Evolutionary conservation across 2,329 filamentous ascomycete species (phyloP).

Genomic region (Leptographium procerum): DNA sequence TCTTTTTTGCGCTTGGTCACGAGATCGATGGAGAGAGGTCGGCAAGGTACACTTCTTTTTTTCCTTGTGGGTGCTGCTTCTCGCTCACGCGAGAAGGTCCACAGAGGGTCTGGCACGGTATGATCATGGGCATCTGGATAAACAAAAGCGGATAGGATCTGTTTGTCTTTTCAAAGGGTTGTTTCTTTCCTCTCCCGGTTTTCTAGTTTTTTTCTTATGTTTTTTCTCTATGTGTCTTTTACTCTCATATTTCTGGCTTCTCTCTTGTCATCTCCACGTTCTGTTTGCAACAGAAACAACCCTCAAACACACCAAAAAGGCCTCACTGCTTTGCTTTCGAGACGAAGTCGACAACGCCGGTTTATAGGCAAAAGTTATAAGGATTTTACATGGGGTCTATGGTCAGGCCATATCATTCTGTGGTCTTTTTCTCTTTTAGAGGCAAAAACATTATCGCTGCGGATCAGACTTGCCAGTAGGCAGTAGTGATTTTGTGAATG

Average conservation of each 20-base stretch:
- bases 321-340: not conserved
- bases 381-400: constrained; percentile 13
- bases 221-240: constrained; percentile 1
- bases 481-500: no score
- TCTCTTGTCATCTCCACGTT: not conserved
- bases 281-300: not conserved
- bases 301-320: not conserved
- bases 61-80: constrained; percentile 15
- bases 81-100: constrained; percentile 16
- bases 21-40: constrained; percentile 14
- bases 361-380: constrained; percentile 10
- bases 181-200: constrained; percentile 4
- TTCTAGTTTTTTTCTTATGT: constrained; percentile 1
- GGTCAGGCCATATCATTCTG: constrained; percentile 8
- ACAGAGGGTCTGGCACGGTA: constrained; percentile 17
- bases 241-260: not conserved
- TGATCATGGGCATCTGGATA: constrained; percentile 22
- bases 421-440: not conserved
- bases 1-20: constrained; percentile 10
- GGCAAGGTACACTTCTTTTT: constrained; percentile 18
- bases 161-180: constrained; percentile 10
- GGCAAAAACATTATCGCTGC: constrained; percentile 1
- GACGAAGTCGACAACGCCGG: constrained; percentile 5
- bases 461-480: not conserved
- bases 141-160: constrained; percentile 13